Conservation (phyloP, 257 asterid genomes). For the Leptodermis oblonga region DNA sequence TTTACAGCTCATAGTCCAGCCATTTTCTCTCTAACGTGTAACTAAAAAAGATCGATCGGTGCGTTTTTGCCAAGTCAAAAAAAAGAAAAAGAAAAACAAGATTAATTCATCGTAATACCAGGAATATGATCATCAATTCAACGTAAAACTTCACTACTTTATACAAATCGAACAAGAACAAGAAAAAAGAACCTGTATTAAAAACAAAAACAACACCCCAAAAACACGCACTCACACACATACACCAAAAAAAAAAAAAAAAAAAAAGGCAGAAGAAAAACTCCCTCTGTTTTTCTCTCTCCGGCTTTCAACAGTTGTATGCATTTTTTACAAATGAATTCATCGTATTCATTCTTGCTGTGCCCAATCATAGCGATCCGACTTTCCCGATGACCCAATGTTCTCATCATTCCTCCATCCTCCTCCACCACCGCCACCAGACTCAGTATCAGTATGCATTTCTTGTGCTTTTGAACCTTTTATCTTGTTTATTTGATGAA, state of each 20-base stretch:
- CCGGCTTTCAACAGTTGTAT: not conserved
- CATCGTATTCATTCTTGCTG: constrained; percentile 23
- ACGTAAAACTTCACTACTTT: too few species aligned
- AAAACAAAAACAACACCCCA: constrained; percentile 24
- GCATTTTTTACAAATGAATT: constrained; percentile 27
- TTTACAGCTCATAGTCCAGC: constrained; percentile 34
- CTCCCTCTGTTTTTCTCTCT: not conserved
- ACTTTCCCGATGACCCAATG: constrained; percentile 38
- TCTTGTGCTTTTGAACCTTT: not conserved
- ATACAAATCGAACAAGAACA: too few species aligned
- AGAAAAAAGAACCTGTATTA: not conserved
- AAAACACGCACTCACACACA: constrained; percentile 10
- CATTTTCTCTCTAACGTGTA: constrained; percentile 19
- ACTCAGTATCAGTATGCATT: constrained; percentile 24
- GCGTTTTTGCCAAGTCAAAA: constrained; percentile 22
- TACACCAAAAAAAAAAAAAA: too few species aligned
- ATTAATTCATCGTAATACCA: not conserved
- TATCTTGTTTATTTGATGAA: not conserved
- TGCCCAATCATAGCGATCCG: constrained; percentile 40
- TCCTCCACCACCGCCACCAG: constrained; percentile 14
- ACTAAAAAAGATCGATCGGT: constrained; percentile 2
- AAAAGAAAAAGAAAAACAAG: not conserved
- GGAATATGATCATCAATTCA: not conserved
- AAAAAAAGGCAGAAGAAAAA: too few species aligned
- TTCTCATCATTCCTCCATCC: constrained; percentile 17